Base-by-base conservation (phyloP, 768 basidiomycete species). In the Trichaptum fuscoviolaceum region DNA sequence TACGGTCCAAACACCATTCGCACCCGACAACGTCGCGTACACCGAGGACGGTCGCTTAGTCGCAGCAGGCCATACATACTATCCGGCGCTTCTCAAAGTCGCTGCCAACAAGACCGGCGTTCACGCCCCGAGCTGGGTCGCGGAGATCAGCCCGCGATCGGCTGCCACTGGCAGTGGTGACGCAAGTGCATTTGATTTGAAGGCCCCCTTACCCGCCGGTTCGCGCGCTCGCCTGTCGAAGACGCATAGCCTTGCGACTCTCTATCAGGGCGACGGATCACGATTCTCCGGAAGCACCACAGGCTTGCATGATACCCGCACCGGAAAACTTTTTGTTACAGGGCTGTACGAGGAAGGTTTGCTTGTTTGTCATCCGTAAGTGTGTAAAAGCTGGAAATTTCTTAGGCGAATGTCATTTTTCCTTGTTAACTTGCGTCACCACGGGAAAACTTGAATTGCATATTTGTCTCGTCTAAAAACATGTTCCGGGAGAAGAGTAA, bases 191-290 rank as follows among this genome's bases (percentile, higher is more conserved):
- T 84, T 79, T 63, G 85, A 87, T 65, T 35, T 62, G 4, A 73
- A 77, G 8, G 85, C 85, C 3, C 85, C 87, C 0, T 72, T 84
- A 52, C 80, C 88, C 0, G 81, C 79, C 36, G 79, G 73, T 65
- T 73, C 71, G 59, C 80, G 83, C 60, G 79, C 82, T 0, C 72
- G 79, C 0, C 70, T 72, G 18, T 72, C 77, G 27, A 68, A 67
- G 10, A 77, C 76, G 1, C 77, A 82, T 70, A 78, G 80, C 35
- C 65, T 90, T 34, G 79, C 82, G 70, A 90, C 90, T 0, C 68
- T 92, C n/a, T 91, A 89, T 77, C 90, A 89, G 76, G 91, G 90
- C 70, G 79, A 87, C 67, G 90, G 90, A n/a, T 78, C 80, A 3
- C 81, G 82, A 6, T 88, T 89, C 70, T 80, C 82, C 17, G 76